Conservation (phyloP, 2,329 filamentous ascomycete species). For the Geosmithia putterillii region DNA sequence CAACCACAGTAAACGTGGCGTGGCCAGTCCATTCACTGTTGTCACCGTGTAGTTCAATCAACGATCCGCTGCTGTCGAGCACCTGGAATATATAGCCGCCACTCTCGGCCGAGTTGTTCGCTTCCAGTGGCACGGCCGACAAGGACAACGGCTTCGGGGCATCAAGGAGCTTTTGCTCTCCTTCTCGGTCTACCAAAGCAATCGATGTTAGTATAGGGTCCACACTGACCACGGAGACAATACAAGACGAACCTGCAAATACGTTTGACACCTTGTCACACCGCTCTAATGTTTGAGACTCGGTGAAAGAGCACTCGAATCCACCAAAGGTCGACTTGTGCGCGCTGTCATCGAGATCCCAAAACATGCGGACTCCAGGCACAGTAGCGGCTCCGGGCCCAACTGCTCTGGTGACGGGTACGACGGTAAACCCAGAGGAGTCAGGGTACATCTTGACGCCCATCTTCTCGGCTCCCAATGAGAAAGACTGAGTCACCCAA, state of each 20-base stretch:
- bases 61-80: constrained; percentile 1
- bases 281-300: neutral
- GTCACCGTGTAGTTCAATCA: constrained; percentile 3
- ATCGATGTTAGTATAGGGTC: neutral
- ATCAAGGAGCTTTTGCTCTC: neutral
- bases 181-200: neutral
- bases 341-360: neutral
- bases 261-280: neutral
- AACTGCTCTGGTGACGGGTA: neutral
- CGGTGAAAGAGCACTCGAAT: constrained; percentile 1
- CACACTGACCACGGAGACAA: neutral
- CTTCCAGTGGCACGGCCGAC: neutral
- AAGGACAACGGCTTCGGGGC: neutral
- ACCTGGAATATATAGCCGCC: constrained; percentile 2
- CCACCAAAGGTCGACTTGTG: neutral
- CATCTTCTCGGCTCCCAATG: neutral
- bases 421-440: neutral
- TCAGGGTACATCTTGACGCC: neutral
- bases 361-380: neutral
- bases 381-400: neutral
- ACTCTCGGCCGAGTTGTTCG: neutral
- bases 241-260: neutral
- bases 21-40: neutral
- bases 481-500: neutral
- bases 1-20: neutral